Percentiles rank a stretch among this genome's conserved stretches.
phyloP scores from a whole-genome alignment of 768 basidiomycete species.

The Mycena filopes region DNA sequence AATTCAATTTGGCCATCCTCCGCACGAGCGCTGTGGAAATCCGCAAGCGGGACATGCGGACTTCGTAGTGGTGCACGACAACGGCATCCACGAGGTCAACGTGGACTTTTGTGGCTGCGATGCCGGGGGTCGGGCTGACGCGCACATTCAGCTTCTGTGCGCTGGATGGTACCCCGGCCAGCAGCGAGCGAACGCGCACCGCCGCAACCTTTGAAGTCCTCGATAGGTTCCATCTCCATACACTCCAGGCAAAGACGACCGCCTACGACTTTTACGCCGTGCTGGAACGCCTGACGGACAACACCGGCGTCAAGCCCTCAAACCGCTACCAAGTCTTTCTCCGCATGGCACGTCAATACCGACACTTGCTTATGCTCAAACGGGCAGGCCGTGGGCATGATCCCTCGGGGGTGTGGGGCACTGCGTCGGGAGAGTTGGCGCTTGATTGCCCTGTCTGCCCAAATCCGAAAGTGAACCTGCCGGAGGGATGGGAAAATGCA shows the following conservation, averaged over 20 bases:
- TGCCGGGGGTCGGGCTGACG: not conserved
- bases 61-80: constrained; percentile 24
- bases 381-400: constrained; percentile 20
- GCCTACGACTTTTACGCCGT: not conserved
- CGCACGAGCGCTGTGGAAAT: not conserved
- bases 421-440: constrained; percentile 28
- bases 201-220: constrained; percentile 39
- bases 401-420: not conserved
- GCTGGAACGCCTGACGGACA: constrained; percentile 38
- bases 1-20: constrained; percentile 20
- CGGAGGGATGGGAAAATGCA: constrained; percentile 20
- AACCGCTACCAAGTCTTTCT: constrained; percentile 42
- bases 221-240: constrained; percentile 39
- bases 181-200: constrained; percentile 37
- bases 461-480: constrained; percentile 26
- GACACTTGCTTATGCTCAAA: constrained; percentile 28
- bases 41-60: not conserved
- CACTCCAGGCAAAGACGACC: constrained; percentile 15
- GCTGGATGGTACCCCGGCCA: constrained; percentile 9
- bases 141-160: constrained; percentile 43
- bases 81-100: constrained; percentile 23
- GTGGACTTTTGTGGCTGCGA: constrained; percentile 38
- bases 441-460: constrained; percentile 36
- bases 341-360: constrained; percentile 3
- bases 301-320: constrained; percentile 34